phyloP scores from a whole-genome alignment of 179 eudicot species.

The Actinidia chinensis region DNA sequence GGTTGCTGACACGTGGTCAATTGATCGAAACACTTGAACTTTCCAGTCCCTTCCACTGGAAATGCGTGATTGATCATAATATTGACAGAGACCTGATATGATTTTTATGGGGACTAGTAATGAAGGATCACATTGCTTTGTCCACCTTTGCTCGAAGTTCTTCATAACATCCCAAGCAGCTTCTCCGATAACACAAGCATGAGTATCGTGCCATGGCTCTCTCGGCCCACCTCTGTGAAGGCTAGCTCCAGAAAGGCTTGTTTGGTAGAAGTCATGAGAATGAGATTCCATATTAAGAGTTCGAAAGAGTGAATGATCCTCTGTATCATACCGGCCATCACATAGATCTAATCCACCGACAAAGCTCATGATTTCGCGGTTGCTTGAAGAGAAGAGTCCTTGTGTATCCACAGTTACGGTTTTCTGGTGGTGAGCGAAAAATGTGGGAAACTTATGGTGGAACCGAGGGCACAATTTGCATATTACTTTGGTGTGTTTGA shows the following conservation, averaged over 20 bases:
- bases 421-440: conserved; percentile 80
- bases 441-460: conserved; percentile 62
- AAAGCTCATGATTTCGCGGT: conserved; percentile 72
- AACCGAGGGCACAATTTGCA: conserved; percentile 69
- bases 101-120: conserved; percentile 40
- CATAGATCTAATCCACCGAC: conserved; percentile 90
- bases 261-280: conserved; percentile 64
- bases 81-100: conserved; percentile 37
- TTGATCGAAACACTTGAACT: conserved; percentile 82
- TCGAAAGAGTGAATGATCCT: conserved; percentile 63
- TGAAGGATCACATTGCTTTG: conserved; percentile 72
- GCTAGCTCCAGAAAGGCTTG: conserved; percentile 67
- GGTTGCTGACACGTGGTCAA: conserved; percentile 71
- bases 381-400: conserved; percentile 39
- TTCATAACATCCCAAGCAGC: conserved; percentile 69
- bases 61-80: conserved; percentile 23
- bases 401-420: conserved; percentile 60
- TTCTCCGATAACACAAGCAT: conserved; percentile 70
- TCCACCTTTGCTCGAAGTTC: conserved; percentile 91
- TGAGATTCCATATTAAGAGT: conserved; percentile 61
- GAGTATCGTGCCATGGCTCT: conserved; percentile 92
- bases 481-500: conserved; percentile 61
- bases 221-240: conserved; percentile 78
- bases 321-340: conserved; percentile 87
- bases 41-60: conserved; percentile 50